Conservation (phyloP, 306 rosid species). For the Inga laurina region DNA sequence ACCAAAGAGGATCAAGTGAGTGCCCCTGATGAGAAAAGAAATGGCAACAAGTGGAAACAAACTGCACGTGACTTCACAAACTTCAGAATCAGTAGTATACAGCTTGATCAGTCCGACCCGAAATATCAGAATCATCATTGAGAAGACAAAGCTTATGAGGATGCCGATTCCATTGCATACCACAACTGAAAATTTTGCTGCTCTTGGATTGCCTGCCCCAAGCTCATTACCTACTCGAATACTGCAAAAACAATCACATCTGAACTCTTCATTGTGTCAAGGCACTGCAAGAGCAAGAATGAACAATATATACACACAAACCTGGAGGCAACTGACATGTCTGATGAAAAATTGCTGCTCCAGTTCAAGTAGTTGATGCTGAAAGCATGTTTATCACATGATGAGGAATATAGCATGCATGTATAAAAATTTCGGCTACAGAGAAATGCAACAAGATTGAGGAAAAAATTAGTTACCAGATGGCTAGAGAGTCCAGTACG, state of each 20-base stretch:
- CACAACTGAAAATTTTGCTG: conserved; percentile 56
- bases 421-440: neutral
- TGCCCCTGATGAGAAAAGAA: neutral
- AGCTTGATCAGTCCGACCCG: neutral
- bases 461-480: neutral
- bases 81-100: neutral
- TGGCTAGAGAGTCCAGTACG: neutral
- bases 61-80: neutral
- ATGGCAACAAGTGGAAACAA: neutral
- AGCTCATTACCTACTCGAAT: conserved; percentile 66
- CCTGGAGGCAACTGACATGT: neutral
- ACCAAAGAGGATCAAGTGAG: neutral
- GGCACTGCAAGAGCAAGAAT: neutral
- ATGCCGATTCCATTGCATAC: conserved; percentile 43
- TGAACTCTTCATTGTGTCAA: neutral
- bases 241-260: conserved; percentile 31
- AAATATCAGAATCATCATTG: conserved; percentile 13
- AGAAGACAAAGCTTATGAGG: conserved; percentile 17
- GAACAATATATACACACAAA: neutral
- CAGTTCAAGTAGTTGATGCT: neutral
- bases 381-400: neutral
- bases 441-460: neutral
- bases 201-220: conserved; percentile 69
- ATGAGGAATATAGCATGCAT: neutral
- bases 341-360: neutral